These are phyloP conservation scores for Capronia epimyces DNA, from an alignment of 2,329 filamentous ascomycete species.

Conservation along the genomic window DNA sequence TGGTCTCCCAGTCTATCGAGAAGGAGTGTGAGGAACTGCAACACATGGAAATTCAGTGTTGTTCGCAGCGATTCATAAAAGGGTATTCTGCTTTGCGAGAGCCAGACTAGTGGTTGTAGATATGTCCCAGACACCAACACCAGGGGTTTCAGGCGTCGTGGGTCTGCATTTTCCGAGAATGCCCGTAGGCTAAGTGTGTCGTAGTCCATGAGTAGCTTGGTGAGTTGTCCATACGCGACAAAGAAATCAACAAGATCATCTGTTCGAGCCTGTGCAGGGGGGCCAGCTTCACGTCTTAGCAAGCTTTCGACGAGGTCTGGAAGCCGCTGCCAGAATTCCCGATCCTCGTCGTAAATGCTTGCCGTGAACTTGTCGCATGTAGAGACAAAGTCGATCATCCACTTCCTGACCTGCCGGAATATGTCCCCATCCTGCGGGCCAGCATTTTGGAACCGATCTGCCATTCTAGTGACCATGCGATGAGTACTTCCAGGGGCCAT, in stretches of 20 bases:
- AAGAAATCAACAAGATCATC: conserved; percentile 40
- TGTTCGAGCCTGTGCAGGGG: conserved; percentile 16
- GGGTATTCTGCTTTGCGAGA: conserved; percentile 36
- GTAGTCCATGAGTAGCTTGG: conserved; percentile 39
- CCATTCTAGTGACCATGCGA: conserved; percentile 15
- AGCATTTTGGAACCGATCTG: conserved; percentile 17
- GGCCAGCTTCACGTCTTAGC: conserved; percentile 34
- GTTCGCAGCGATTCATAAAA: conserved; percentile 36
- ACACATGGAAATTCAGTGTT: conserved; percentile 30
- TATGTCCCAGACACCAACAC: conserved; percentile 33
- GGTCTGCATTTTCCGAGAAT: conserved; percentile 31
- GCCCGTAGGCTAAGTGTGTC: conserved; percentile 36
- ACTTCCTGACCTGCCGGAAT: conserved; percentile 38
- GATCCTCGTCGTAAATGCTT: conserved; percentile 37
- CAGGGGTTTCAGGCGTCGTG: conserved; percentile 28
- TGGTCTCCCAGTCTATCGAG: conserved; percentile 16
- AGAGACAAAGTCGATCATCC: conserved; percentile 39
- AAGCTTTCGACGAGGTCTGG: conserved; percentile 39
- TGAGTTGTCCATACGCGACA: conserved; percentile 37
- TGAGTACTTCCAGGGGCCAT: conserved; percentile 19
- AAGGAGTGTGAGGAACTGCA: conserved; percentile 13
- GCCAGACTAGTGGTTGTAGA: conserved; percentile 35
- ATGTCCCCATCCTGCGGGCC: conserved; percentile 25
- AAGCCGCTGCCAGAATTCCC: conserved; percentile 44
- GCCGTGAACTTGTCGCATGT: conserved; percentile 35